Evolutionary conservation across 345 rosid species (phyloP).

Genomic region (Dovyalis caffra): DNA sequence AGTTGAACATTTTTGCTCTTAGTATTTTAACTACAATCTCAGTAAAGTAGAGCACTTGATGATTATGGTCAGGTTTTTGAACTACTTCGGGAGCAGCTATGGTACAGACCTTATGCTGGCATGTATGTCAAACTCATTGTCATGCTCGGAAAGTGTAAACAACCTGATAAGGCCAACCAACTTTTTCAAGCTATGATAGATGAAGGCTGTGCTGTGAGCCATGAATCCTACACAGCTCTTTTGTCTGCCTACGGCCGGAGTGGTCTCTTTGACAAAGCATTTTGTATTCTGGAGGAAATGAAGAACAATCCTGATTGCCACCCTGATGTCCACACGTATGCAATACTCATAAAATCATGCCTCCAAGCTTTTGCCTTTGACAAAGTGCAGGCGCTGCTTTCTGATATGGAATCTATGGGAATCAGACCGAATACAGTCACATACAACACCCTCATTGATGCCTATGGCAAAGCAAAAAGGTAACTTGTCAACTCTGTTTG

Average conservation of each 20-base stretch:
- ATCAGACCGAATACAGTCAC: constrained; percentile 76
- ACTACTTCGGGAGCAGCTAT: constrained; percentile 71
- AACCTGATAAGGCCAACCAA: constrained; percentile 73
- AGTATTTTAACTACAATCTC: background rate
- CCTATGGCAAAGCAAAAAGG: constrained; percentile 85
- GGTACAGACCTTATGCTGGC: constrained; percentile 72
- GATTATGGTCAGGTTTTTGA: constrained; percentile 63
- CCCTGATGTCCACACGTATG: constrained; percentile 88
- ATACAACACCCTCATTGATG: constrained; percentile 80
- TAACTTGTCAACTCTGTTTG: constrained; percentile 21
- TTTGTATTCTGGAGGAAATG: constrained; percentile 67
- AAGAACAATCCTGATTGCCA: constrained; percentile 58
- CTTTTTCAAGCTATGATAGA: constrained; percentile 70
- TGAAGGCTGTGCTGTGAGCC: constrained; percentile 69
- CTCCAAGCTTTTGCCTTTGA: constrained; percentile 71
- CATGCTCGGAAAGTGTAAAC: constrained; percentile 93
- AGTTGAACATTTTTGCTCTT: background rate
- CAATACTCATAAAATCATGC: constrained; percentile 89
- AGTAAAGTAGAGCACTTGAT: background rate
- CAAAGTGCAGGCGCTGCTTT: constrained; percentile 55
- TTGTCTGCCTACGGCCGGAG: constrained; percentile 83
- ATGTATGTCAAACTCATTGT: constrained; percentile 74
- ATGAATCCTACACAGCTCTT: constrained; percentile 73
- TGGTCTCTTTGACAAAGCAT: constrained; percentile 62
- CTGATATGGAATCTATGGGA: constrained; percentile 69